These are phyloP conservation scores for Trypethelium eluteriae DNA, from an alignment of 495 filamentous ascomycete genomes.

Conservation along the genomic window DNA sequence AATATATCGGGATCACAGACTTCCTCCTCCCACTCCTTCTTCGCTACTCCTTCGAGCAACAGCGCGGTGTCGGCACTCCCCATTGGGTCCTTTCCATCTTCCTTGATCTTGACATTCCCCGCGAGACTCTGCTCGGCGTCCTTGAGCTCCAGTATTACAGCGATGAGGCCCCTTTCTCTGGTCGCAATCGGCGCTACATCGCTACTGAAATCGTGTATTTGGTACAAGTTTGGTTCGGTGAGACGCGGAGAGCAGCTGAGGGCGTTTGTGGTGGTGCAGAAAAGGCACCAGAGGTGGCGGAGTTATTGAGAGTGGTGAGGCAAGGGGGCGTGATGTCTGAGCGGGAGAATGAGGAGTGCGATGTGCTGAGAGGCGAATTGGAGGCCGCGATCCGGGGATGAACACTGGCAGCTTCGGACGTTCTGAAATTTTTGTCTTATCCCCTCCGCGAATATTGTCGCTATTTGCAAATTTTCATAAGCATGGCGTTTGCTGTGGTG, in stretches of 20 bases:
- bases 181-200: constrained; percentile 50
- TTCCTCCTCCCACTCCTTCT: constrained; percentile 64
- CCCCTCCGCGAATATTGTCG: background rate
- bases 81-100: constrained; percentile 81
- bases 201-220: constrained; percentile 58
- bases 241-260: constrained; percentile 48
- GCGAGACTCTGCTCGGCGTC: constrained; percentile 64
- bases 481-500: background rate
- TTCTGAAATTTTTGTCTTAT: background rate
- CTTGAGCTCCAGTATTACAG: constrained; percentile 78
- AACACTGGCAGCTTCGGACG: background rate
- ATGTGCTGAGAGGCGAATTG: background rate
- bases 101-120: constrained; percentile 63
- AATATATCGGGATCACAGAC: background rate
- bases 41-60: constrained; percentile 63
- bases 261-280: constrained; percentile 34
- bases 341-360: constrained; percentile 1
- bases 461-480: background rate
- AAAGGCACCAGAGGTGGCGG: constrained; percentile 28
- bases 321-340: background rate
- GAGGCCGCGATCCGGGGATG: background rate
- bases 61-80: constrained; percentile 56
- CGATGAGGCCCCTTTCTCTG: constrained; percentile 75
- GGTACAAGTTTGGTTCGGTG: constrained; percentile 53
- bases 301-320: constrained; percentile 24